Percentiles rank a stretch among this genome's conserved stretches.
Conservation (phyloP, 1,284 basidiomycete genomes). For the Singerocomus rubriflavus region DNA sequence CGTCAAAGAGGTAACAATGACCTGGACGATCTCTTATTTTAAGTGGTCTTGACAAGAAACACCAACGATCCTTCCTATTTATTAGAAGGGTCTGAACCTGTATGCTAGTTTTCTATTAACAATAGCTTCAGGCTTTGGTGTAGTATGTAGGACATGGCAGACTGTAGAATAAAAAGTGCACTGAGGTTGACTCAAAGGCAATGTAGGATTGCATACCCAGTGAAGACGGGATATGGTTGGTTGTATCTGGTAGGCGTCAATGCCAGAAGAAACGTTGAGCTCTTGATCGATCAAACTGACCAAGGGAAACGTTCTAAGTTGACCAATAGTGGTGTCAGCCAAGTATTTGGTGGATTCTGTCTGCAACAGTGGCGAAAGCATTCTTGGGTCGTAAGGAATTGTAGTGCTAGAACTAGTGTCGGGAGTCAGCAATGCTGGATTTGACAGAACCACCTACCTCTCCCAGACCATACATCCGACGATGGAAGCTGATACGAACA, state of each 20-base stretch:
- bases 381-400: conserved; percentile 73
- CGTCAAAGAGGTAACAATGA: conserved; percentile 26
- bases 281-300: neutral
- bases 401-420: conserved; percentile 62
- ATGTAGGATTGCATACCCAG: neutral
- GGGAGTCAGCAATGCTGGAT: neutral
- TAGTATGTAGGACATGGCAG: conserved; percentile 15
- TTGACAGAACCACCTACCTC: conserved; percentile 58
- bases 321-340: conserved; percentile 18
- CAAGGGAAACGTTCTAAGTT: neutral
- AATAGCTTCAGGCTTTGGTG: neutral
- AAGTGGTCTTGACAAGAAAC: conserved; percentile 12
- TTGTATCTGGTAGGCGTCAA: neutral
- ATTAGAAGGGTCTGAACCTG: conserved; percentile 1
- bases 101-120: conserved; percentile 7
- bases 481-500: conserved; percentile 85
- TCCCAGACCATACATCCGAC: conserved; percentile 89
- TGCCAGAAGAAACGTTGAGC: neutral
- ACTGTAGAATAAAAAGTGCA: neutral
- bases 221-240: neutral
- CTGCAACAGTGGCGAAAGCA: conserved; percentile 38
- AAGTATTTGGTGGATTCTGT: conserved; percentile 40
- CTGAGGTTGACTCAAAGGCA: neutral
- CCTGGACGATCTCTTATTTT: conserved; percentile 56
- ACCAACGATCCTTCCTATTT: neutral